Evolutionary conservation across 495 filamentous ascomycete genomes (phyloP), one percentile per base, ranked within the genome.

Genomic region (Xylaria scruposa): DNA sequence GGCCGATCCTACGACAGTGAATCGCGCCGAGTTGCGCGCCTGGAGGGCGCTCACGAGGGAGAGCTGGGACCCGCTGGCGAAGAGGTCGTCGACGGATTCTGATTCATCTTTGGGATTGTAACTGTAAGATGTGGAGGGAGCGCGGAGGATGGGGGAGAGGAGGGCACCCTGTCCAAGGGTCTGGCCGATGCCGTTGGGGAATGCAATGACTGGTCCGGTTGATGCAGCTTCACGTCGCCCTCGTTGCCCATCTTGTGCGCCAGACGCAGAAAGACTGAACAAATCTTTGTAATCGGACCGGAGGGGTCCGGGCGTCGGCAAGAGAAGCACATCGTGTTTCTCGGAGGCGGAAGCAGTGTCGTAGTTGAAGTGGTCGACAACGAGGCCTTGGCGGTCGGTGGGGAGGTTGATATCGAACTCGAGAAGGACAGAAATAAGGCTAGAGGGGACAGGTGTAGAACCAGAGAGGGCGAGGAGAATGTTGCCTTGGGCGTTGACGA

Each of bases 331-430:
- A 83, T 98, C 94, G 82, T 98, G 96, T 78, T 90, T 90, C 71
- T 97, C 94, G 44, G 88, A 72, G 13, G 94, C 90, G 65, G 90
- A 94, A 38, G 88, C 67, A 49, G 87, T 87, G 77, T 98, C 95
- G 82, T 97, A 94, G 83, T 93, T 93, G 88, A 97, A 97, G 86
- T 99, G 96, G 80, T 99, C 96, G 53, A 98, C 90, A 1, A 96
- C 91, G 40, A 95, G 83, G 44, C 92, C 88, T 49, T 91, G 91
- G 74, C 93, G 92, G 78, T 97, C 97, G 26, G 82, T 77, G n/a
- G 97, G 91, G 17, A 98, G 89, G 75, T 94, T 89, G 78, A 99
- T 93, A 78, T 97, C 97, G 78, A 98, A 84, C 82, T 99, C 95
- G 72, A 94, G 85, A 70, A 97, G 93, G 31, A 98, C 88, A 68